These are phyloP conservation scores for Catharanthus roseus DNA, from an alignment of 257 asterid species.

Conservation along the genomic window DNA sequence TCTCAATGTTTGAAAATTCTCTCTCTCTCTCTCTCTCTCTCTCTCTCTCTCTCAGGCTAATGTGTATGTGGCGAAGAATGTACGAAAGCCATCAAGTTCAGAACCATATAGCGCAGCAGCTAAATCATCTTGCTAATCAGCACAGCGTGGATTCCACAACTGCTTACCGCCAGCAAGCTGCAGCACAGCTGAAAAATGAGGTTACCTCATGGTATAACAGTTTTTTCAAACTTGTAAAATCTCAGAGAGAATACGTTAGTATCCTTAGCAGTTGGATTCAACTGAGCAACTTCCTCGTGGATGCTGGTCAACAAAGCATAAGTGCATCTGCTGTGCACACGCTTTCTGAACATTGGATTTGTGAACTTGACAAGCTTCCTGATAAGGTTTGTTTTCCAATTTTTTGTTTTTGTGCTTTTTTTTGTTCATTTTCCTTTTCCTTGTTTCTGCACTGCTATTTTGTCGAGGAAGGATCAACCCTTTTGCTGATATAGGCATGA, in stretches of 20 bases:
- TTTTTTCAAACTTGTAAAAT: constrained; percentile 56
- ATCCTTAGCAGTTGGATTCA: constrained; percentile 55
- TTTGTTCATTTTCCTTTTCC: too few species aligned
- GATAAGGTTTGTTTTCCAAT: constrained; percentile 44
- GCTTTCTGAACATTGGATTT: constrained; percentile 50
- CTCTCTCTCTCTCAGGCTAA: constrained; percentile 40
- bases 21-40: constrained; percentile 20
- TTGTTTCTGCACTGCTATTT: not conserved
- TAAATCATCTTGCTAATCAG: constrained; percentile 48
- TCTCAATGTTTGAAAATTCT: not conserved
- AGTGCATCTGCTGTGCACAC: constrained; percentile 33
- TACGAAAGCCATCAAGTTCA: constrained; percentile 64
- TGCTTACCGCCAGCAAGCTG: constrained; percentile 64
- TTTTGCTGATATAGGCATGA: not conserved
- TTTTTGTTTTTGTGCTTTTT: not conserved
- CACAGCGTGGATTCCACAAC: constrained; percentile 48
- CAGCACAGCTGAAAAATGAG: constrained; percentile 71
- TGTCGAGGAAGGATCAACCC: not conserved
- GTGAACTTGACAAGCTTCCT: constrained; percentile 51
- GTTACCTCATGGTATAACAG: constrained; percentile 63
- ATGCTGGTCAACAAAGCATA: constrained; percentile 20
- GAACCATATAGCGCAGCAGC: constrained; percentile 56
- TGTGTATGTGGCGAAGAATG: constrained; percentile 71
- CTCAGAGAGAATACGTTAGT: constrained; percentile 57
- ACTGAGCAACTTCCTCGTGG: constrained; percentile 39